These are phyloP conservation scores for Leucogyrophana mollusca DNA, from an alignment of 768 basidiomycete genomes.

Conservation along the genomic window DNA sequence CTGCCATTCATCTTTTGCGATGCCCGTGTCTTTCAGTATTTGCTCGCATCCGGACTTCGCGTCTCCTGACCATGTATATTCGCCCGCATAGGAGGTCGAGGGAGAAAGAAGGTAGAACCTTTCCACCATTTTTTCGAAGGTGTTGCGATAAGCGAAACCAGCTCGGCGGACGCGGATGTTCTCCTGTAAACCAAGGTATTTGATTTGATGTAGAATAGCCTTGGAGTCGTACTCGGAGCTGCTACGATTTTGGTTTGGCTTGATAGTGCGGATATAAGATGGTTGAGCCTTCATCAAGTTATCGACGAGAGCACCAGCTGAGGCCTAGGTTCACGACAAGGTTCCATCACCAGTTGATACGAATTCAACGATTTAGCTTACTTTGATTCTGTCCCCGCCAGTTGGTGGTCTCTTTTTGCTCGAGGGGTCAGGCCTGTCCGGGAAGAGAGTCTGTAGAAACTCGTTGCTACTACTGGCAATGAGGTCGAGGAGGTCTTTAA, in stretches of 20 bases:
- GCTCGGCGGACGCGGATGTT: conserved; percentile 97
- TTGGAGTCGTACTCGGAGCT: conserved; percentile 90
- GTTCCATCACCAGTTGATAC: neutral
- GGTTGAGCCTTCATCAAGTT: conserved; percentile 98
- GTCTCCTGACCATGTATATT: conserved; percentile 96
- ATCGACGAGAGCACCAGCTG: conserved; percentile 94
- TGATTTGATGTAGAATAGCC: conserved; percentile 97
- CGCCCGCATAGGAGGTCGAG: conserved; percentile 95
- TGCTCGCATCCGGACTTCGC: conserved; percentile 87
- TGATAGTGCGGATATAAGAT: conserved; percentile 98
- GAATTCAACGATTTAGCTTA: conserved; percentile 21
- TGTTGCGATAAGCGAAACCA: conserved; percentile 97
- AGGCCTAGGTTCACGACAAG: conserved; percentile 46
- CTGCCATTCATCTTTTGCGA: conserved; percentile 97
- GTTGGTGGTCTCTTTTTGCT: conserved; percentile 98
- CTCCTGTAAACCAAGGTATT: conserved; percentile 97
- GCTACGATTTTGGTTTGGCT: conserved; percentile 97
- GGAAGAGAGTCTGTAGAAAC: conserved; percentile 88
- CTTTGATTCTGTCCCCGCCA: conserved; percentile 97
- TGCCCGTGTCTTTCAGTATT: conserved; percentile 94
- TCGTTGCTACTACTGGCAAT: conserved; percentile 75
- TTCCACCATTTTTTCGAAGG: conserved; percentile 99
- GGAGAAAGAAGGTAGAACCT: conserved; percentile 95
- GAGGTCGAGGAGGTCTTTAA: conserved; percentile 93
- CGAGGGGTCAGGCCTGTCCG: conserved; percentile 91